Evolutionary conservation across 805 yeast genomes (phyloP), one percentile per base, ranked within the genome.

Genomic region (Wickerhamia fluorescens): DNA sequence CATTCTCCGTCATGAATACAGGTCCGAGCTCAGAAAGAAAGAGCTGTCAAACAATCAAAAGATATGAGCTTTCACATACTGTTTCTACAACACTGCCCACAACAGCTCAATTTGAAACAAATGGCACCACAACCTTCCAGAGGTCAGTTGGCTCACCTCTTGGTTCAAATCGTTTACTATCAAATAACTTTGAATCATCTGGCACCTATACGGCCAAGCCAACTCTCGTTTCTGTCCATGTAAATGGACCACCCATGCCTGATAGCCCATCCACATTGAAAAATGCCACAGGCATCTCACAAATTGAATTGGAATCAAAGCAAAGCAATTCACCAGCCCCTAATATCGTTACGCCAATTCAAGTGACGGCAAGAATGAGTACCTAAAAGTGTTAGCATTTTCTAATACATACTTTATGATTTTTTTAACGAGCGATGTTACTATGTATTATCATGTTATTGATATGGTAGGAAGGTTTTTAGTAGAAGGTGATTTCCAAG

Each of bases 341-440:
- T 2, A 59, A 49, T 31, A 56, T 61, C 5, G 50, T 63, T 7
- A 58, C 68, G 1, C 63, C 59, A 6, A 56, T 63, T 7, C 69
- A 61, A 31, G 69, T 62, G 7, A 57, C 63, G n/a, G 61, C 61
- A 12, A 32, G 60, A 27, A 56, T 56, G 61, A 56, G 60, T 35
- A 53, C 61, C 20, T 54, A 33, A 33, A n/a, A 12, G 16, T 12
- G 21, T 28, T 13, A 23, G 27, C 18, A 20, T 27, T 9, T 16
- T 14, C 18, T 26, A n/a, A n/a, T n/a, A n/a, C n/a, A n/a, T n/a
- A n/a, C n/a, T n/a, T n/a, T n/a, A n/a, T n/a, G n/a, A n/a, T n/a
- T n/a, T n/a, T n/a, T n/a, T n/a, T n/a, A n/a, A n/a, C n/a, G n/a
- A n/a, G n/a, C n/a, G n/a, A n/a, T n/a, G n/a, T n/a, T n/a, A n/a